These are phyloP conservation scores for Austroboletus olivaceoglutinosus DNA, from an alignment of 1,284 basidiomycete genomes.

Conservation along the genomic window DNA sequence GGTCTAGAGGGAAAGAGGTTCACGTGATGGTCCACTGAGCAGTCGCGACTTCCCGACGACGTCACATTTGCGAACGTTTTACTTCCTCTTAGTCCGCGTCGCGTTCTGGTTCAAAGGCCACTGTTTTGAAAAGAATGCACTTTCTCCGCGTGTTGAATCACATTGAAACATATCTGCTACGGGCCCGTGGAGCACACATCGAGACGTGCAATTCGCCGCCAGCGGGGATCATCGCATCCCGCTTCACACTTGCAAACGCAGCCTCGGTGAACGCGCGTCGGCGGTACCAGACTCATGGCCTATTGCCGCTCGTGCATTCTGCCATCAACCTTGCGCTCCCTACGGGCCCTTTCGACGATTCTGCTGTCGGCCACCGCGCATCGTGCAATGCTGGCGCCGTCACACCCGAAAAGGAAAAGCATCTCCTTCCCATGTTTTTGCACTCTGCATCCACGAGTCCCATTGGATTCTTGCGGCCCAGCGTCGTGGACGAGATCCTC, in stretches of 20 bases:
- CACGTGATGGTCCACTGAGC: no score
- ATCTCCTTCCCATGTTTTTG: constrained; percentile 24
- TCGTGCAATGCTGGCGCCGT: constrained; percentile 18
- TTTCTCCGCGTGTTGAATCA: not conserved
- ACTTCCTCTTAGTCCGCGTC: not conserved
- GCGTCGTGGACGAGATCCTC: constrained; percentile 15
- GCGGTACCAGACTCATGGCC: constrained; percentile 1
- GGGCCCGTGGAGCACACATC: no score
- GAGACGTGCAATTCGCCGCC: no score
- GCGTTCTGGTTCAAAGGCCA: not conserved
- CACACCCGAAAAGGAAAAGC: constrained; percentile 15
- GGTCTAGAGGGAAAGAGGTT: no score
- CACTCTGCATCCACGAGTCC: constrained; percentile 9
- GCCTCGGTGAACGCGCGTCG: not conserved
- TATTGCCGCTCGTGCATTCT: constrained; percentile 23
- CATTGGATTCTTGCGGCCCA: constrained; percentile 23
- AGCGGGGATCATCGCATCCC: not conserved
- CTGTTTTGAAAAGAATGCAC: constrained; percentile 4
- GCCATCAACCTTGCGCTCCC: constrained; percentile 27
- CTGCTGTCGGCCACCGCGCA: constrained; percentile 12
- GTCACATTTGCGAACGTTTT: not conserved
- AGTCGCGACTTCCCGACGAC: not conserved
- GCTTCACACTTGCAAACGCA: constrained; percentile 1
- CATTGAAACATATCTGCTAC: not conserved
- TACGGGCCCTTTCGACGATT: constrained; percentile 21